These are phyloP conservation scores for Raphanus raphanistrum DNA, from an alignment of 345 rosid genomes.

Conservation along the genomic window DNA sequence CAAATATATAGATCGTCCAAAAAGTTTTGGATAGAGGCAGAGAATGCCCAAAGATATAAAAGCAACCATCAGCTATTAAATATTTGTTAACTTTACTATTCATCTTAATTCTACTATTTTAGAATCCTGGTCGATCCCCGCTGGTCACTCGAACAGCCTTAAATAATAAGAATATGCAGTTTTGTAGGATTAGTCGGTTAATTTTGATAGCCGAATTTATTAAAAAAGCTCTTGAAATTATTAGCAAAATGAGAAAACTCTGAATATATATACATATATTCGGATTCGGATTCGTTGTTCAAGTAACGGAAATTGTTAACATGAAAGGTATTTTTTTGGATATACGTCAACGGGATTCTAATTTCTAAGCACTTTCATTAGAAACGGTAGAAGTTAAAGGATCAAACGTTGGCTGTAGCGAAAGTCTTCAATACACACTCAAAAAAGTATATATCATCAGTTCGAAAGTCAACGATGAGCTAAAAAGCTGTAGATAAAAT, in stretches of 20 bases:
- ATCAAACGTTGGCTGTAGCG: conserved; percentile 22
- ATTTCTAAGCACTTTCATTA: neutral
- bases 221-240: neutral
- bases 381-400: conserved; percentile 24
- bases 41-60: conserved; percentile 1
- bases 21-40: neutral
- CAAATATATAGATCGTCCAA: conserved; percentile 20
- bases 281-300: neutral
- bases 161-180: too few relatives aligned
- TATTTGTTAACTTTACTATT: conserved; percentile 5
- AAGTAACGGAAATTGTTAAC: neutral
- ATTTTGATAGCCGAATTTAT: too few relatives aligned
- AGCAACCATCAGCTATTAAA: neutral
- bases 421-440: conserved; percentile 22
- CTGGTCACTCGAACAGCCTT: too few relatives aligned
- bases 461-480: conserved; percentile 14
- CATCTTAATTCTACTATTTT: too few relatives aligned
- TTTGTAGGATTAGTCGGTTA: too few relatives aligned
- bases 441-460: conserved; percentile 5
- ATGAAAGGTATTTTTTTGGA: neutral
- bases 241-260: neutral
- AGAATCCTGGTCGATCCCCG: too few relatives aligned
- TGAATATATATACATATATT: neutral
- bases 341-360: neutral
- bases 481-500: neutral